Evolutionary conservation across 2,329 filamentous ascomycete genomes (phyloP), one percentile per base, ranked within the genome.

Genomic region (Diaporthe humulicola): DNA sequence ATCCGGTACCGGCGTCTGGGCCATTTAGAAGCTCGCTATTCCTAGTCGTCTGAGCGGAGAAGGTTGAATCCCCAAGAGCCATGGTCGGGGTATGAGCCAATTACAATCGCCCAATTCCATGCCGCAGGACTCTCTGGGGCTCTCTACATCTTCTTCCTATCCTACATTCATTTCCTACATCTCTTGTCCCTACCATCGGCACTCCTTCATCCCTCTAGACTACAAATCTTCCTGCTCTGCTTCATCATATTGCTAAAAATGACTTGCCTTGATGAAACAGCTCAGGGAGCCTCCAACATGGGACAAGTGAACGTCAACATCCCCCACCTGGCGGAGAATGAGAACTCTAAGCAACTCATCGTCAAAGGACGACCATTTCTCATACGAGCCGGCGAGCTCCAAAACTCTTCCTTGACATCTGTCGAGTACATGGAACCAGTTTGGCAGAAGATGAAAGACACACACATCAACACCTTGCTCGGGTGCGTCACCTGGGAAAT

Each of bases 401-500:
- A 81, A 17, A 80, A 82, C 70, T 83, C 81, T 6, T 81, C 81
- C 12, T 72, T 82, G 45, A 80, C 76, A 25, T 78, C 77, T 6
- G 76, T 79, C 14, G 60, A 71, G 58, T 81, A 78, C 71, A 82
- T 82, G 81, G 45, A 69, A 6, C 61, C 71, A 1, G 73, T 81
- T 9, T 81, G 78, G 78, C 76, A 75, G 3, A 75, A 76, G 42
- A 76, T 83, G 74, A 76, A 70, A 40, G 76, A 71, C 14, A 74
- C 73, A 22, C 76, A 79, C 52, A 76, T 82, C 75, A 83, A 84
- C 74, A 83, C 82, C 0, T 69, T 82, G 3, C 77, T 82, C 2
- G 80, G 81, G 1, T 77, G 74, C 9, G 79, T 83, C 1, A 77
- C 80, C 0, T 83, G 81, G 82, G 81, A 82, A 54, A 76, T 77